phyloP scores from a whole-genome alignment of 768 basidiomycete genomes.

The Tricholoma sp. region DNA sequence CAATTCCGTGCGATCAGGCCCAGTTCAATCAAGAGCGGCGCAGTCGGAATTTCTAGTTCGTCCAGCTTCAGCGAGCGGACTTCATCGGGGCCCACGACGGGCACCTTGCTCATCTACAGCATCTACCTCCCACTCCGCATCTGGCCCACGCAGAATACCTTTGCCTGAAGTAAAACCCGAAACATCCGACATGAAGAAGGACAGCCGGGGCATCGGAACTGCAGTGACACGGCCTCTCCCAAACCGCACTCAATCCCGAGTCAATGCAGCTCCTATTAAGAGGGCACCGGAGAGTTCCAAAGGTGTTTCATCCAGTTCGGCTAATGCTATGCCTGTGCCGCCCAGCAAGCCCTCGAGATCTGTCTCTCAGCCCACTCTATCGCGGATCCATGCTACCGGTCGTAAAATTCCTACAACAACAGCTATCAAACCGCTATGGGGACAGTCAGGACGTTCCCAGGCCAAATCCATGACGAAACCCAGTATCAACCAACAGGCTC shows the following conservation, averaged over 20 bases:
- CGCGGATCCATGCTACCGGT: conserved; percentile 17
- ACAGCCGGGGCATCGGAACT: neutral
- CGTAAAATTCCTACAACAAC: conserved; percentile 2
- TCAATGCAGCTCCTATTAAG: neutral
- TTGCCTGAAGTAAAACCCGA: conserved; percentile 10
- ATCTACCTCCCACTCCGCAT: conserved; percentile 2
- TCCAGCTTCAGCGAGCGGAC: conserved; percentile 8
- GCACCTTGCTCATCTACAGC: neutral
- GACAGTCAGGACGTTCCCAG: conserved; percentile 11
- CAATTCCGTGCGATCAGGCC: neutral
- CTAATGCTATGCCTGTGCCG: neutral
- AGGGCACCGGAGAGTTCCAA: neutral
- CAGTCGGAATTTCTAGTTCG: conserved; percentile 4
- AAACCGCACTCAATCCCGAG: neutral
- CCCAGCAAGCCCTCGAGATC: neutral
- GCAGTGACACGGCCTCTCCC: neutral
- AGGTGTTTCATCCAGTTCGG: neutral
- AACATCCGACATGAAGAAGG: neutral
- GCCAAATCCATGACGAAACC: conserved; percentile 12
- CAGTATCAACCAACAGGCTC: neutral
- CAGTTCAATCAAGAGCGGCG: neutral
- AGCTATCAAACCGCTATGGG: conserved; percentile 9
- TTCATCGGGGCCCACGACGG: conserved; percentile 6
- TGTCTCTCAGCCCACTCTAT: conserved; percentile 19
- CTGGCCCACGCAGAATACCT: conserved; percentile 21